Base-by-base conservation (phyloP, 257 asterid species). In the Cynanchum wilfordii region DNA sequence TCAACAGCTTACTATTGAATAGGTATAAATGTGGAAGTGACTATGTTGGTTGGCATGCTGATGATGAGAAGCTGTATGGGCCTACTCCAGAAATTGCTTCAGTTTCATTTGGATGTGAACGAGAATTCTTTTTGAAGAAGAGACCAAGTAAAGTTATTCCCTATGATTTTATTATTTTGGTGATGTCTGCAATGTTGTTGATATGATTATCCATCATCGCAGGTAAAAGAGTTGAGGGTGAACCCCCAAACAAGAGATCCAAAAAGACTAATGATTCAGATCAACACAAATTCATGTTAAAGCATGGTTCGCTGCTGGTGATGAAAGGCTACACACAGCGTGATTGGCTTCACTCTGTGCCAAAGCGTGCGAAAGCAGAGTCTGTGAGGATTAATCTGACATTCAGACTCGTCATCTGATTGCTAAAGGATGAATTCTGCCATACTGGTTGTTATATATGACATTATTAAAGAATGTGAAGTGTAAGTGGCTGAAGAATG, bases 21-120 rank as follows among this genome's bases (percentile, higher is more conserved):
- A 89, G 96, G 79, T 93, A 91, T 47, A 88, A 86, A 77, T 96
- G 96, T 74, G 98, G 97, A 52, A 85, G 79, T 68, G 98, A 93
- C 81, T 87, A 86, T 75, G 98, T 93, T 45, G 92, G 98, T 65
- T 93, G 98, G 98, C 98, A 93, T 75, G 92, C 98, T n/a, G 98
- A 93, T 72, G 95, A 91, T 77, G 98, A 91, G 90, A 93, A 91
- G 70, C 90, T 89, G 13, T 93, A 93, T 57, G 98, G 97, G 42
- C 91, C 88, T 60, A 84, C 91, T 83, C 98, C 97, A 9, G 83
- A 87, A 79, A 93, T 93, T 65, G 98, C 97, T 68, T 93, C 98
- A 0, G 83, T 93, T 74, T 87, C 98, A 20, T 87, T 93, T 72
- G 98, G 97, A 66, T 89, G 98, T 25, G 97, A 93, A 24, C 93